A percentile compares a stretch with the other conserved stretches of the same genome.
These are phyloP conservation scores for Paramecium tetraurelia DNA, from an alignment of 73 alveolate genomes.

Conservation along the genomic window DNA sequence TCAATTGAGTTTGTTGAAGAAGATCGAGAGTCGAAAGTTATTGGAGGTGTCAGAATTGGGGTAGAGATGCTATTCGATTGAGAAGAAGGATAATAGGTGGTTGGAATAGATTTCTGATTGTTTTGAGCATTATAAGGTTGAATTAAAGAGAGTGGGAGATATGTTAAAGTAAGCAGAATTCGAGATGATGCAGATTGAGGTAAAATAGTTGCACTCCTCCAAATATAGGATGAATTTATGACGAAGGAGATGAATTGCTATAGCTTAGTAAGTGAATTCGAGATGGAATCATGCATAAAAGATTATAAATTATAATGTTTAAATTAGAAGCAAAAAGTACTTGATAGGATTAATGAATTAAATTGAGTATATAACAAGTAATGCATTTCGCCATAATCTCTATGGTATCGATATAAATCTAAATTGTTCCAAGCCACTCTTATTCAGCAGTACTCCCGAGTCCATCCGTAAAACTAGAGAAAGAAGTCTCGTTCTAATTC, in stretches of 20 bases:
- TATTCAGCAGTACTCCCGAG: not conserved
- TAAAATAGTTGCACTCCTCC: not conserved
- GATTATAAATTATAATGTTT: not conserved
- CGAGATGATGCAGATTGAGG: not conserved
- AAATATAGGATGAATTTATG: not conserved
- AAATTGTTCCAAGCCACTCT: not conserved
- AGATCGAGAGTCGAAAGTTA: not conserved
- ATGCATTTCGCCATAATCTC: not conserved
- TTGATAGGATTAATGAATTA: not conserved
- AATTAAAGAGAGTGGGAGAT: not conserved
- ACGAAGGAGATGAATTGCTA: not conserved
- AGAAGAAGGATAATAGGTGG: not conserved
- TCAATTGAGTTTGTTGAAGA: not conserved
- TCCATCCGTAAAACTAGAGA: not conserved
- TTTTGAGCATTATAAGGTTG: not conserved
- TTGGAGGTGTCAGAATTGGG: not conserved
- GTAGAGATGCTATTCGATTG: not conserved
- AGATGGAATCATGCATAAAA: not conserved
- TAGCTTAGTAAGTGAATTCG: not conserved
- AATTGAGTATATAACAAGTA: not conserved
- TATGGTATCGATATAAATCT: not conserved
- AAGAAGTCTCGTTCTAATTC: not conserved
- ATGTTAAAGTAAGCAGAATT: not conserved
- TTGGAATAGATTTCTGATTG: not conserved
- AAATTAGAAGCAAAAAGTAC: not conserved